Conservation (phyloP, 352 stramenopile genomes). For the Globisporangium megalacanthum region DNA sequence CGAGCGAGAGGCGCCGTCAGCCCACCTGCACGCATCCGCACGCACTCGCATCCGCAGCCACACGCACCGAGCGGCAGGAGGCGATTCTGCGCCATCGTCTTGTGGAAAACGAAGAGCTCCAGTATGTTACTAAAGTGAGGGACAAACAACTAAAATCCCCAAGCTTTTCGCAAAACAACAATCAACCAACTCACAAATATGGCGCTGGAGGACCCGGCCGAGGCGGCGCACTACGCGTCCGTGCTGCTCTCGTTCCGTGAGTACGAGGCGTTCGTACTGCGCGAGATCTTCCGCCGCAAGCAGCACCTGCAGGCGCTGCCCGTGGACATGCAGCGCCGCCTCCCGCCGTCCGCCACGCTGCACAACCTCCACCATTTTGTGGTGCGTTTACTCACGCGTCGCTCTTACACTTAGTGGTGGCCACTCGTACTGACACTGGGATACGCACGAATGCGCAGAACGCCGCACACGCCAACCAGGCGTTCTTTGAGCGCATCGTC, state of each 20-base stretch:
- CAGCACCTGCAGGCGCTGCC: constrained; percentile 72
- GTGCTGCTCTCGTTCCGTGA: constrained; percentile 84
- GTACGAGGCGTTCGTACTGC: constrained; percentile 80
- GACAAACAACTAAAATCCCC: too few species aligned
- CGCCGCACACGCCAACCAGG: constrained; percentile 72
- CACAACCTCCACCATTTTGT: constrained; percentile 78
- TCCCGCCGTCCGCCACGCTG: constrained; percentile 66
- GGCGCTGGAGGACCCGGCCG: constrained; percentile 61
- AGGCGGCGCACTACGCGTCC: constrained; percentile 79
- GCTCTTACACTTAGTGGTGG: too few species aligned
- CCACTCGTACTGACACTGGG: background rate
- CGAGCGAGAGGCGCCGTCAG: background rate
- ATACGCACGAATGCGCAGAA: constrained; percentile 25
- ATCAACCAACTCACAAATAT: too few species aligned
- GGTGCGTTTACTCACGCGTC: constrained; percentile 13
- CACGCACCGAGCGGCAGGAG: constrained; percentile 73
- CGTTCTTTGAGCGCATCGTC: constrained; percentile 72
- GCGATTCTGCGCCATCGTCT: constrained; percentile 64
- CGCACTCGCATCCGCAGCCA: background rate
- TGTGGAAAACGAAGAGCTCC: background rate
- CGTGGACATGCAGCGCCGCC: constrained; percentile 63
- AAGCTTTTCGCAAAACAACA: background rate
- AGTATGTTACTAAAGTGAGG: too few species aligned
- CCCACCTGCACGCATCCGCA: constrained; percentile 1
- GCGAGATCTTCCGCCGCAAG: constrained; percentile 79